phyloP scores from a whole-genome alignment of 371 early-diverging fungal genomes.

The Chytridium lagenaria region DNA sequence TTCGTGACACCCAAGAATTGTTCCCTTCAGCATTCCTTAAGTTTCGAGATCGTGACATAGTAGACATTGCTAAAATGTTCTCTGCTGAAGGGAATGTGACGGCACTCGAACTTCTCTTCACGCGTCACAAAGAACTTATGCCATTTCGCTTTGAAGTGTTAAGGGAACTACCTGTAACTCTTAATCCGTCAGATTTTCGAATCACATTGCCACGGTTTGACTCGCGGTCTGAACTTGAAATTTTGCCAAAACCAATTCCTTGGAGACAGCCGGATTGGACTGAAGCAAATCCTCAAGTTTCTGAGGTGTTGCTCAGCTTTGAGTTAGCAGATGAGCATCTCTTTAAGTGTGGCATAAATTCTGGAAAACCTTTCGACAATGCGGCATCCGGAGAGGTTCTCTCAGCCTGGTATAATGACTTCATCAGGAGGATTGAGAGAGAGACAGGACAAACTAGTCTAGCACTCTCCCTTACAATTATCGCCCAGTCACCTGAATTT shows the following conservation, averaged over 20 bases:
- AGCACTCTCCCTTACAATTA: conserved; percentile 62
- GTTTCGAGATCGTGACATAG: conserved; percentile 72
- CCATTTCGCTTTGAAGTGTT: conserved; percentile 71
- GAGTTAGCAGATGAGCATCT: conserved; percentile 51
- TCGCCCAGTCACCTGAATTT: conserved; percentile 43
- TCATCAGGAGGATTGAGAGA: conserved; percentile 62
- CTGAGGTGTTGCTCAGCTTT: conserved; percentile 44
- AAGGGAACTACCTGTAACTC: conserved; percentile 69
- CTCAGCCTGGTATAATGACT: conserved; percentile 66
- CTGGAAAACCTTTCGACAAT: conserved; percentile 42
- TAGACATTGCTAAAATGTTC: conserved; percentile 65
- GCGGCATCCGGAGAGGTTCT: conserved; percentile 56
- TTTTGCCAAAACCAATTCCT: conserved; percentile 45
- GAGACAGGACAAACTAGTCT: conserved; percentile 59
- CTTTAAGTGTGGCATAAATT: conserved; percentile 26
- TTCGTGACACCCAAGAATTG: conserved; percentile 30
- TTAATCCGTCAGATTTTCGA: conserved; percentile 57
- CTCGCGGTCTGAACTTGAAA: conserved; percentile 39
- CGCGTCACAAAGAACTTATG: conserved; percentile 63
- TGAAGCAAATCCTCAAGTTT: conserved; percentile 45
- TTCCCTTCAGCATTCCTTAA: conserved; percentile 54
- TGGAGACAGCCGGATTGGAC: conserved; percentile 53
- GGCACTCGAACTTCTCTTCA: conserved; percentile 68
- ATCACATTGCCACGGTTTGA: conserved; percentile 55
- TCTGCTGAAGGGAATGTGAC: conserved; percentile 63